Evolutionary conservation across 192 early-diverging fungal species (phyloP), one percentile per base, ranked within the genome.

Genomic region (Dissophora globulifera): DNA sequence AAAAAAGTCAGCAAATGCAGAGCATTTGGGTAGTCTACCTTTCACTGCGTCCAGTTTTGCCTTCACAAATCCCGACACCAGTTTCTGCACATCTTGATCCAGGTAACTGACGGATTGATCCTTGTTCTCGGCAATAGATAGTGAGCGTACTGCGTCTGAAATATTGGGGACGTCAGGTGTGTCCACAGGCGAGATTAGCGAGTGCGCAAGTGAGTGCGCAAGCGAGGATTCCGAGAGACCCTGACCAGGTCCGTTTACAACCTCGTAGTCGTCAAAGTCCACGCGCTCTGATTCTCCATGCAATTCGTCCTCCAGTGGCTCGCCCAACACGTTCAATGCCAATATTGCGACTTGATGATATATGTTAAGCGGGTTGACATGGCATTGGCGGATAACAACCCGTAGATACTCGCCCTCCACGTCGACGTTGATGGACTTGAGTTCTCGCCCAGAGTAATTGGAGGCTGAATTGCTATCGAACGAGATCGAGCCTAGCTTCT

Each of bases 391-490:
- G 33, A 90, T 71, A 1, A 91, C 84, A 8, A 94, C 67, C 53
- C 92, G 85, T 30, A 94, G 66, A 55, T 83, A 90, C 57, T 91
- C 87, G 40, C 88, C 86, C 30, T 86, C 80, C 25, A 82, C 85
- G 48, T 92, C 86, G 38, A 94, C 67, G 47, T 89, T 88, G 43
- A 94, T 86, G 0, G 91, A 90, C 67, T 90, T 90, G n/a, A 93
- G 79, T 62, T 94, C 93, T 19, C 92, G 78, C 12, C 85, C 86
- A 40, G 86, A 84, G 61, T 82, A 94, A 30, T 84, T 82, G 15
- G 86, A 87, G 27, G 75, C 41, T 25, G 75, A 81, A 33, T 90
- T 91, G 62, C 87, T 88, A 42, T 87, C 85, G 16, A 94, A 68
- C 3, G 88, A 80, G 16, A 93, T 87, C 56, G 84, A 93, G 31